A percentile compares a stretch with the other conserved stretches of the same genome.
Evolutionary conservation across 345 rosid species (phyloP).

Genomic region (Lepidium didymum): DNA sequence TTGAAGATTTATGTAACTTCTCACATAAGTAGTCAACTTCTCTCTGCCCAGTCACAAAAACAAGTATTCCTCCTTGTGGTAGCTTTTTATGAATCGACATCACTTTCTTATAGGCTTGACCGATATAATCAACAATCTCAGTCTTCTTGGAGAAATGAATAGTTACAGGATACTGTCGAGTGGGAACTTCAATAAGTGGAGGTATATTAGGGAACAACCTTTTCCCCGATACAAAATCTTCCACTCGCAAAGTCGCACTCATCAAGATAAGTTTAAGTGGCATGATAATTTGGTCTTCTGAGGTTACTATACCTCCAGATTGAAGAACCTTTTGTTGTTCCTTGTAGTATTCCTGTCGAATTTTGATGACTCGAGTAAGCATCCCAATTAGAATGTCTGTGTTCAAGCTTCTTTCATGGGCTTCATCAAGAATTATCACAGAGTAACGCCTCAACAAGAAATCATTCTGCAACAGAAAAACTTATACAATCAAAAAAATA

Average conservation of each 20-base stretch:
- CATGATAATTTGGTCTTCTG: conserved; percentile 38
- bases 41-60: conserved; percentile 92
- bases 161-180: conserved; percentile 75
- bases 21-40: conserved; percentile 79
- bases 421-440: conserved; percentile 81
- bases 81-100: conserved; percentile 77
- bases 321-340: conserved; percentile 50
- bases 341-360: conserved; percentile 59
- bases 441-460: conserved; percentile 73
- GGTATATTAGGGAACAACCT: conserved; percentile 54
- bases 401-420: conserved; percentile 93
- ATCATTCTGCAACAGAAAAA: conserved; percentile 57
- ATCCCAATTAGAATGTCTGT: conserved; percentile 93
- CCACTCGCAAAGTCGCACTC: conserved; percentile 90
- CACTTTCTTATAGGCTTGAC: conserved; percentile 82
- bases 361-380: conserved; percentile 65
- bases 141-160: conserved; percentile 79
- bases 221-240: conserved; percentile 64
- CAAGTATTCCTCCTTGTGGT: conserved; percentile 87
- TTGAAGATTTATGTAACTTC: conserved; percentile 57
- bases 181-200: conserved; percentile 75
- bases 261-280: conserved; percentile 81
- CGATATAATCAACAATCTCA: conserved; percentile 74
- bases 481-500: neutral
- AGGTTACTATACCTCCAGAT: conserved; percentile 42